Conservation (phyloP, 129 eudicot genomes). For the Tanacetum coccineum region DNA sequence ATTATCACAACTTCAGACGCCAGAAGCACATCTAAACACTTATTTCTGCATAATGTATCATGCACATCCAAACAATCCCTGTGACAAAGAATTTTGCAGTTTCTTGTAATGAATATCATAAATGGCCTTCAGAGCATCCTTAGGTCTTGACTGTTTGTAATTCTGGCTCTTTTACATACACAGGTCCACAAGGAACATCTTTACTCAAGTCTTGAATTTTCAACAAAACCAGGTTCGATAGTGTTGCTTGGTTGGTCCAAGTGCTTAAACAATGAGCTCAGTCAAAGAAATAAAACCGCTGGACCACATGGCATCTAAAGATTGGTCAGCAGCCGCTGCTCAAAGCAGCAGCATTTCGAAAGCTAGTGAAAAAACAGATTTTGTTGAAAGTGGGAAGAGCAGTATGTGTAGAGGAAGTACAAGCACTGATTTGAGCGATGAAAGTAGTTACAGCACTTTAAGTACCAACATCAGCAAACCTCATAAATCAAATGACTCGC, state of each 20-base stretch:
- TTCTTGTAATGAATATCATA: constrained; percentile 14
- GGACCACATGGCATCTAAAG: constrained; percentile 32
- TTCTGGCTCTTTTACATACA: too few relatives aligned
- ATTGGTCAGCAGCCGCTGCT: constrained; percentile 28
- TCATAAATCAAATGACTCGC: constrained; percentile 67
- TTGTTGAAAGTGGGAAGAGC: constrained; percentile 67
- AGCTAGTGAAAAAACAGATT: constrained; percentile 44
- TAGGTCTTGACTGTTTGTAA: too few relatives aligned
- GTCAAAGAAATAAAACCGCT: constrained; percentile 31
- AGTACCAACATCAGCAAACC: constrained; percentile 68
- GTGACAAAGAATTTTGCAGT: neutral
- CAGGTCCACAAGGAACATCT: neutral
- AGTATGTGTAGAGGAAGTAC: constrained; percentile 78
- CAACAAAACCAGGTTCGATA: constrained; percentile 20
- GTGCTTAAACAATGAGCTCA: constrained; percentile 10
- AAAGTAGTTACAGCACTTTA: constrained; percentile 65
- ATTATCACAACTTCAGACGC: neutral
- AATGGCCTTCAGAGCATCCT: too few relatives aligned
- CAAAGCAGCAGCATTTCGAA: constrained; percentile 26
- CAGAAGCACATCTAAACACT: neutral
- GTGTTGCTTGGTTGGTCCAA: constrained; percentile 13
- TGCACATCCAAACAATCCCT: neutral
- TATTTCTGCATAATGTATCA: too few relatives aligned
- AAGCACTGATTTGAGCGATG: constrained; percentile 76
- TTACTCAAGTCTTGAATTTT: constrained; percentile 11